phyloP scores from a whole-genome alignment of 345 rosid species.

The Isatis tinctoria region DNA sequence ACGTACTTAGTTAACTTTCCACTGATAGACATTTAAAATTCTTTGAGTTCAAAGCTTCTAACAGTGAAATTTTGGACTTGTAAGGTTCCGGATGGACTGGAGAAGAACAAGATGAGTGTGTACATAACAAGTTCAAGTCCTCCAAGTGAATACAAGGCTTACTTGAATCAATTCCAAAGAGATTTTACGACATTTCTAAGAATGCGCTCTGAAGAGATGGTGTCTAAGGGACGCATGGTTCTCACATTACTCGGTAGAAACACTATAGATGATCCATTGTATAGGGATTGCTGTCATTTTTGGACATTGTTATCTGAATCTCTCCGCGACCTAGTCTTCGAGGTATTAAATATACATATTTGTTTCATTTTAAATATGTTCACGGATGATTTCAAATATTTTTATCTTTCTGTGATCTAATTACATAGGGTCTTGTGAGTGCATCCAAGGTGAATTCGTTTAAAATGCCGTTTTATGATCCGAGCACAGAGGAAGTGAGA shows the following conservation, averaged over 20 bases:
- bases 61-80: not conserved
- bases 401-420: not conserved
- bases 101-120: slow-evolving; percentile 19
- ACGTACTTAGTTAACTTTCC: not conserved
- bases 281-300: slow-evolving; percentile 30
- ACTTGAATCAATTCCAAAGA: slow-evolving; percentile 37
- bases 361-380: not conserved
- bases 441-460: slow-evolving; percentile 31
- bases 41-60: not conserved
- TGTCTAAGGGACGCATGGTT: slow-evolving; percentile 41
- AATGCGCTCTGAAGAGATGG: slow-evolving; percentile 40
- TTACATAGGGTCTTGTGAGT: slow-evolving; percentile 33
- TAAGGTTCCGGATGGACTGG: slow-evolving; percentile 32
- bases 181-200: slow-evolving; percentile 45
- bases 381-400: not conserved
- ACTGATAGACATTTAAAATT: not conserved
- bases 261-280: slow-evolving; percentile 16
- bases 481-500: slow-evolving; percentile 24
- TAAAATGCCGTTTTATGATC: slow-evolving; percentile 32
- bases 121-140: slow-evolving; percentile 39
- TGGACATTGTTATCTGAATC: slow-evolving; percentile 30
- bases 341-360: slow-evolving; percentile 24
- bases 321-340: slow-evolving; percentile 30
- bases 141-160: slow-evolving; percentile 31
- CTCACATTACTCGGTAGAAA: slow-evolving; percentile 37